Evolutionary conservation across 352 stramenopile genomes (phyloP), one percentile per base, ranked within the genome.

Genomic region (Phytophthora brassicae): DNA sequence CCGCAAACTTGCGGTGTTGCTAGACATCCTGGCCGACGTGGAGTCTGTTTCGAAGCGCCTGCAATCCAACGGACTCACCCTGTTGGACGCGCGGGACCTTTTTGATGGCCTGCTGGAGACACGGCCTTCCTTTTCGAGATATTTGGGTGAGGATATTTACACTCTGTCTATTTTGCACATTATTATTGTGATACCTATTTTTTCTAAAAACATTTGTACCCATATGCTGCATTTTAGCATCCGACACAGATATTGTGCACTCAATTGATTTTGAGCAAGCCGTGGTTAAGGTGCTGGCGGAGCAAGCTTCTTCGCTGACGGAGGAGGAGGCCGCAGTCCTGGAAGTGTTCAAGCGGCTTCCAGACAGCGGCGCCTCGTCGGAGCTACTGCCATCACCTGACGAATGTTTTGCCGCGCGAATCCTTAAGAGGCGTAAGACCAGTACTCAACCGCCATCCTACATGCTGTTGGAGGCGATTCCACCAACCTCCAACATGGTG

Each of bases 61-160:
- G 2, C 41, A 51, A 20, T 26, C 17, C 0, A 29, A 12, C 5
- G 41, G 28, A 0, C 41, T 52, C 2, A 38, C 38, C 0, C 24
- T 63, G 19, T 33, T 61, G 1, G 44, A 56, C 3, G 33, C 12
- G 0, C 35, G 55, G 9, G 46, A 39, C 22, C 26, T 57, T 0
- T 51, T 50, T 38, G 56, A 57, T 20, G 47, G 6, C 0, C 19
- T 64, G 0, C 6, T 64, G 3, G 28, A 57, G 8, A 46, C 23
- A 1, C 46, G 20, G 1, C 56, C 45, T 20, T 56, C 26, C 14
- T 52, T 64, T 16, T 1, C n/a, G 6, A 50, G 52, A n/a, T 64
- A 58, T 24, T 28, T 64, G 4, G 56, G 46, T 57, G 57, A 39
- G 46, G 4, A 8, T n/a, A n/a, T n/a, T 8, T 31, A n/a, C n/a